Base-by-base conservation (phyloP, 192 early-diverging fungal species). In the Phycomyces blakesleeanus region DNA sequence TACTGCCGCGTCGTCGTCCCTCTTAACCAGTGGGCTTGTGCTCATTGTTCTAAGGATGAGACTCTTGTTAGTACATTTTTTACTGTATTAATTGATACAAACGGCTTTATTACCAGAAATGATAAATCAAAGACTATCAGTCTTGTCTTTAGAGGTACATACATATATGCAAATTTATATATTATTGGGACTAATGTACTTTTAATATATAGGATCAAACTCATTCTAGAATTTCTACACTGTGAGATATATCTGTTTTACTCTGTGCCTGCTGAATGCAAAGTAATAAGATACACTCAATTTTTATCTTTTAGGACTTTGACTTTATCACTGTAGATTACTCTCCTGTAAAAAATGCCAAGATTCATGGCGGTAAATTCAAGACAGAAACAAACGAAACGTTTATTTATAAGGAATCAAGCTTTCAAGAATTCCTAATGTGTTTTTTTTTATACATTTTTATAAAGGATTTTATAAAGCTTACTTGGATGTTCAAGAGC, bases 61-160 rank as follows among this genome's bases (percentile, higher is more conserved):
- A 60, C 50, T 3, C 29, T 73, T 22, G 29, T 61, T 8, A 26
- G 21, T 0, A 21, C 58, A 0, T 73, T 73, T 16, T 26, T 14
- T 5, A 61, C 71, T 49, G 14, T 54, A 8, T 37, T 54, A 0
- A 40, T 39, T 27, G 60, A 66, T 38, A 73, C 51, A n/a, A 51
- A 59, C n/a, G 71, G 71, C 12, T 67, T 44, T 61, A 20, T 66
- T 10, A 16, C 63, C 0, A 57, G 50, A 40, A 61, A 56, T 20
- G 65, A 62, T 26, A 34, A 22, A 3, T 22, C 47, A 34, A 61
- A 67, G 47, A 34, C 57, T 22, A 67, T 73, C 7, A 57, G 53
- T 52, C 16, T 73, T 9, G 40, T 49, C 2, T 73, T 67, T 50
- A 49, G 71, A 41, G 70, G 70, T 34, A 34, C 7, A 34, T 34